Conservation (phyloP, 2,329 filamentous ascomycete genomes). For the Ilyonectria destructans region DNA sequence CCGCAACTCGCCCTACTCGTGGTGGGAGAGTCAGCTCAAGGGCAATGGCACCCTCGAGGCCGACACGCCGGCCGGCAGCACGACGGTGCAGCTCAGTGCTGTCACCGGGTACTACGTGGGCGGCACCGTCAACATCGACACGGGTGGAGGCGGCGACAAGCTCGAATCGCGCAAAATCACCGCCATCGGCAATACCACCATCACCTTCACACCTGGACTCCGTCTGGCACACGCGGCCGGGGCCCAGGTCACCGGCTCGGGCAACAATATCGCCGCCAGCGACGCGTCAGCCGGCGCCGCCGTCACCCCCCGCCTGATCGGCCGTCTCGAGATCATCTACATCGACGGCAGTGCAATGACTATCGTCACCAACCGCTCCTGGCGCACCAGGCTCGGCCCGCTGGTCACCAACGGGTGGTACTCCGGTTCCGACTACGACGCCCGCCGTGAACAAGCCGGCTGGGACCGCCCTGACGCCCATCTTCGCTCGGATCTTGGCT, state of each 20-base stretch:
- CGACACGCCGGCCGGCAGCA: background rate
- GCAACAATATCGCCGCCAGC: background rate
- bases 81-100: background rate
- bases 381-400: background rate
- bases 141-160: background rate
- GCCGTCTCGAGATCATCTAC: background rate
- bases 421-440: background rate
- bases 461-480: background rate
- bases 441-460: background rate
- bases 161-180: background rate
- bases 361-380: background rate
- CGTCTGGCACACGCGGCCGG: background rate
- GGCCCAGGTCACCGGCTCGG: background rate
- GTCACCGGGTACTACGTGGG: background rate
- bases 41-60: background rate
- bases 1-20: background rate
- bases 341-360: background rate
- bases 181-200: background rate
- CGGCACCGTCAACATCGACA: background rate
- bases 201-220: background rate
- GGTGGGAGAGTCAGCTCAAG: background rate
- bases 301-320: background rate
- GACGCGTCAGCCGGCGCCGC: background rate
- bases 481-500: background rate
- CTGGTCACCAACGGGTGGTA: background rate